These are phyloP conservation scores for Amanita exitialis DNA, from an alignment of 768 basidiomycete species.

Conservation along the genomic window DNA sequence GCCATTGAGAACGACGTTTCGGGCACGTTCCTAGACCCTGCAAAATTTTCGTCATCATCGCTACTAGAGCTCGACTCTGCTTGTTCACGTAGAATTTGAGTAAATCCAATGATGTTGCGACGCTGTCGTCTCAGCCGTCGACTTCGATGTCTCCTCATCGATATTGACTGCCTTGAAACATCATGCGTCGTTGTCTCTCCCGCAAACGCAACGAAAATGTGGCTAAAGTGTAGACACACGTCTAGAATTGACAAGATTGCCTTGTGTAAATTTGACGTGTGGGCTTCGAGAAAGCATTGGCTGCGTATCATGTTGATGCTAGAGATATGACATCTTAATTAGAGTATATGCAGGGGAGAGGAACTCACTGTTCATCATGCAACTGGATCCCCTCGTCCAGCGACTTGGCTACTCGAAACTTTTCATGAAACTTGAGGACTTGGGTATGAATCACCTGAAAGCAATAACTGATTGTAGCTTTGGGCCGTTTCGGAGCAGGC, in stretches of 20 bases:
- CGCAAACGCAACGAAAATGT: slow-evolving; percentile 48
- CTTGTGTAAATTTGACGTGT: slow-evolving; percentile 59
- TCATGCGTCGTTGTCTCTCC: slow-evolving; percentile 55
- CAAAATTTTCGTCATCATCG: slow-evolving; percentile 27
- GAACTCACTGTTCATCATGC: slow-evolving; percentile 61
- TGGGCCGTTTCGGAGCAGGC: not conserved
- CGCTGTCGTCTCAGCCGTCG: slow-evolving; percentile 45
- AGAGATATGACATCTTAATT: slow-evolving; percentile 3
- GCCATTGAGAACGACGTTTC: slow-evolving; percentile 30
- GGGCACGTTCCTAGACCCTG: slow-evolving; percentile 15
- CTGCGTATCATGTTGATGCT: slow-evolving; percentile 54
- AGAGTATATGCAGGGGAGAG: not conserved
- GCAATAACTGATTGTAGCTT: slow-evolving; percentile 1
- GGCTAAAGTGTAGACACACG: slow-evolving; percentile 62
- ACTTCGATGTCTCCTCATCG: slow-evolving; percentile 50
- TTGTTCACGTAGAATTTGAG: slow-evolving; percentile 23
- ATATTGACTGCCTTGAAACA: slow-evolving; percentile 38
- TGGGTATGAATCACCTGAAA: slow-evolving; percentile 60
- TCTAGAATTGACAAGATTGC: slow-evolving; percentile 64
- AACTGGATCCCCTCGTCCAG: slow-evolving; percentile 68
- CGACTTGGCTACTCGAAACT: slow-evolving; percentile 42
- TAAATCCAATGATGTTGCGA: slow-evolving; percentile 54
- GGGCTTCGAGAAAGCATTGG: slow-evolving; percentile 43
- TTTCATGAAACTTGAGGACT: slow-evolving; percentile 48
- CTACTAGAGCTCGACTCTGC: slow-evolving; percentile 36